Base-by-base conservation (phyloP, 2,329 filamentous ascomycete genomes). In the Hypoxylon sp. region DNA sequence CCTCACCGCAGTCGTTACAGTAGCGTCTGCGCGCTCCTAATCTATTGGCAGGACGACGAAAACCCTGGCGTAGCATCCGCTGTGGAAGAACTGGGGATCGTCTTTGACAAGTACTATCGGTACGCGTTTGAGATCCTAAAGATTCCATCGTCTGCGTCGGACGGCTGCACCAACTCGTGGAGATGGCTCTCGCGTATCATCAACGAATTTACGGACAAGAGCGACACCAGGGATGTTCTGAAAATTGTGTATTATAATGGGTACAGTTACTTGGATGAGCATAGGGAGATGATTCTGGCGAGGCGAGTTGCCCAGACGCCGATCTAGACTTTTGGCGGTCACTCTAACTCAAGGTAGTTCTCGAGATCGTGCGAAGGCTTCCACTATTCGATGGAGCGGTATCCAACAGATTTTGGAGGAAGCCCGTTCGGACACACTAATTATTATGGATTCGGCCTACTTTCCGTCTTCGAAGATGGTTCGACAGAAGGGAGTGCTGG, bases 171-270 rank as follows among this genome's bases (percentile, higher is more conserved):
- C 69, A 85, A 80, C 73, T 81, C 85, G 2, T 85, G 81, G 79
- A 80, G 84, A 63, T 87, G 85, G 85, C 78, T 88, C 46, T 82
- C 82, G 2, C 78, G 82, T 14, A 81, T 80, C 47, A 81, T 88
- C 25, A 83, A 81, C 62, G 80, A 83, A 41, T 88, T 88, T 73
- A 80, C 84, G 48, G 84, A 85, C 59, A 81, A 83, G 25, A 79
- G 80, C 39, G 85, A 88, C 66, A 81, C 83, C 54, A 82, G 86
- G 41, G 85, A 88, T 69, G 82, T 85, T 19, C 74, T 88, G 60
- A 88, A 88, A 71, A 83, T 88, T 59, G 81, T 88, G 48, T 88
- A 86, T 73, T 88, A 88, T 70, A 83, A 81, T 12, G 86, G 86
- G 5, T 80, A 84, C 60, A 86, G 82, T 41, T 85, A 83, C 69